Percentiles rank a stretch among this genome's conserved stretches.
Evolutionary conservation across 2,329 filamentous ascomycete genomes (phyloP).

Genomic region (Paraphaeosphaeria sporulosa): DNA sequence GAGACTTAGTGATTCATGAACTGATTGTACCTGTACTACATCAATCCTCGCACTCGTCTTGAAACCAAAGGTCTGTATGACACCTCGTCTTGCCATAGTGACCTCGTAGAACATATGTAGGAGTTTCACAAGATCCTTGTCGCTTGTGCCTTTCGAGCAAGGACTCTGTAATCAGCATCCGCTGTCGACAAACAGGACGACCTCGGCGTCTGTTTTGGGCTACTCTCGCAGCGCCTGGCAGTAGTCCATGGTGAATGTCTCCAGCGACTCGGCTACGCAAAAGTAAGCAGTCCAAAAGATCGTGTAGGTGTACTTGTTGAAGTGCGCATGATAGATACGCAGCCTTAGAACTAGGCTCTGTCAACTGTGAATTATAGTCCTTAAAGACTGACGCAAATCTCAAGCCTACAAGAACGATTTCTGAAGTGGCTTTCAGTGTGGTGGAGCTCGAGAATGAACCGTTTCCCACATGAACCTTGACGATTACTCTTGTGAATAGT

Average conservation of each 20-base stretch:
- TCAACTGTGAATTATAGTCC: not conserved
- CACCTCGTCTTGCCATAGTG: not conserved
- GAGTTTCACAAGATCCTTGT: not conserved
- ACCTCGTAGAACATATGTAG: conserved; percentile 6
- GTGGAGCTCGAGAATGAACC: not conserved
- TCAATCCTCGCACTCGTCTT: conserved; percentile 2
- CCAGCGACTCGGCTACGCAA: not conserved
- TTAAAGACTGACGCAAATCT: not conserved
- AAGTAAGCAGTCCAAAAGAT: conserved; percentile 2
- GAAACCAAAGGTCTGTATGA: not conserved
- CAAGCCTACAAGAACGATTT: not conserved
- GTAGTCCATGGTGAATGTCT: conserved; percentile 6
- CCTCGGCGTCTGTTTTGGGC: not conserved
- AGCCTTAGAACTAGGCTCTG: not conserved
- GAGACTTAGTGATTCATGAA: not conserved
- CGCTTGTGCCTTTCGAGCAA: not conserved
- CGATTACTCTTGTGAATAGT: not conserved
- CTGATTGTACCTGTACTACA: not conserved
- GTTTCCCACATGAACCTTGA: not conserved
- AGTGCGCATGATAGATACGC: not conserved
- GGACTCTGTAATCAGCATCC: not conserved
- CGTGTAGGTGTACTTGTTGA: not conserved
- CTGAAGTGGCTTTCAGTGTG: not conserved
- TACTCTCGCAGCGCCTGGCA: not conserved
- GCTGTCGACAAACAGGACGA: conserved; percentile 7